Evolutionary conservation across 805 yeast genomes (phyloP), one percentile per base, ranked within the genome.

Genomic region (Pichia ethanolica): DNA sequence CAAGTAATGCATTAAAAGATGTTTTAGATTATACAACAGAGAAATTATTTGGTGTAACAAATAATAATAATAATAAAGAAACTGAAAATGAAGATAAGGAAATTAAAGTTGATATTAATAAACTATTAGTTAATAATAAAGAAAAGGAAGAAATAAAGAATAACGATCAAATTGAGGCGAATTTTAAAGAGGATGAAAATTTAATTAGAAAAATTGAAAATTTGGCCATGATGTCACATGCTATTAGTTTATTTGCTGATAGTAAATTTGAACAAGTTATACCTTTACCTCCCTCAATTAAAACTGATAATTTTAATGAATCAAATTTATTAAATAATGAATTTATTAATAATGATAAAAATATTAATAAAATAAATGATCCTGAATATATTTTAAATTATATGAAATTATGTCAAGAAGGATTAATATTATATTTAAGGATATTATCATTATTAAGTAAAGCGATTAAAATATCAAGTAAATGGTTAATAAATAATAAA

Each of bases 21-120:
- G 98, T 97, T 0, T 70, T 91, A 47, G 87, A 88, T 7, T 76
- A 88, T 64, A 96, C 97, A 0, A 85, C 96, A 0, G 86, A 89
- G 45, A 78, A 96, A 55, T 70, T 91, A 35, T 89, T 90, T 68
- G 96, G 96, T 10, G 44, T 54, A 35, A 47, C 35, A 1, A 40
- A 39, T 13, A 30, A 40, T 30, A 44, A 38, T 46, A 38, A 41
- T 44, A 30, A 14, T 3, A 6, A 10, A 14, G 35, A 12, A 44
- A 27, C n/a, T 12, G 20, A 35, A 1, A 25, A 45, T 34, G 36
- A 34, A 34, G 10, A 9, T 9, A 12, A 13, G 2, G 34, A 39
- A 6, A 35, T 6, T 13, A 27, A 39, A 13, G 42, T 46, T 14
- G 36, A 37, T 10, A 27, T 39, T 35, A 35, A 42, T 27, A 42